Conservation (phyloP, 1,284 basidiomycete genomes). For the Puccinia triticina region DNA sequence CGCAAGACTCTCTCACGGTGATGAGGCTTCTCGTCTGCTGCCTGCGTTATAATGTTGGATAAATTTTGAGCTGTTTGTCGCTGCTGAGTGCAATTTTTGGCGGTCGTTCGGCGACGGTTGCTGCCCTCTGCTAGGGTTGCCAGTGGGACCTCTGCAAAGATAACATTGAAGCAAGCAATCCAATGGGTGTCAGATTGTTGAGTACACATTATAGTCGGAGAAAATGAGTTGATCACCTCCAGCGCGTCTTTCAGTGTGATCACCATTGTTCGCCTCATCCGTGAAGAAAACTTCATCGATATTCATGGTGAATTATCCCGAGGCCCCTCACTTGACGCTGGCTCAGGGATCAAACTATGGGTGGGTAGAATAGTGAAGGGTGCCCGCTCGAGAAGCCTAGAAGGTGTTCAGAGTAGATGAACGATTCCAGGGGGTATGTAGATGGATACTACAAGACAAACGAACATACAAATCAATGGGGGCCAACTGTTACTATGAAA, state of each 20-base stretch:
- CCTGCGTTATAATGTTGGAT: neutral
- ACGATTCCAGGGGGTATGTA: no score
- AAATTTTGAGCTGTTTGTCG: neutral
- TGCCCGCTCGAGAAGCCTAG: neutral
- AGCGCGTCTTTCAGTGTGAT: neutral
- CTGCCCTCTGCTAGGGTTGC: neutral
- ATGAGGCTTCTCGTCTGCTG: slow-evolving; percentile 1
- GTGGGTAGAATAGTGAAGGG: neutral
- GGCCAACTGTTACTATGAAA: no score
- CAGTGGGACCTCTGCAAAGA: neutral
- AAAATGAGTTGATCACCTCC: neutral
- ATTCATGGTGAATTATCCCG: neutral
- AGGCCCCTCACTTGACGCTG: neutral
- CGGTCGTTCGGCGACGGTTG: neutral
- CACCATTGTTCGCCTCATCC: neutral
- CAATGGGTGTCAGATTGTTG: no score
- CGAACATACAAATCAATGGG: no score
- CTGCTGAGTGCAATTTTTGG: neutral
- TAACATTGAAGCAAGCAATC: neutral
- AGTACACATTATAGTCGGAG: neutral
- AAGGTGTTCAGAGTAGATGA: no score
- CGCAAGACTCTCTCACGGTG: neutral
- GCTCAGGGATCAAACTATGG: neutral
- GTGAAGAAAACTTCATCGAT: neutral
- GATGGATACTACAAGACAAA: neutral